These are phyloP conservation scores for Olyra latifolia DNA, from an alignment of 176 grass and related monocot species.

Conservation along the genomic window DNA sequence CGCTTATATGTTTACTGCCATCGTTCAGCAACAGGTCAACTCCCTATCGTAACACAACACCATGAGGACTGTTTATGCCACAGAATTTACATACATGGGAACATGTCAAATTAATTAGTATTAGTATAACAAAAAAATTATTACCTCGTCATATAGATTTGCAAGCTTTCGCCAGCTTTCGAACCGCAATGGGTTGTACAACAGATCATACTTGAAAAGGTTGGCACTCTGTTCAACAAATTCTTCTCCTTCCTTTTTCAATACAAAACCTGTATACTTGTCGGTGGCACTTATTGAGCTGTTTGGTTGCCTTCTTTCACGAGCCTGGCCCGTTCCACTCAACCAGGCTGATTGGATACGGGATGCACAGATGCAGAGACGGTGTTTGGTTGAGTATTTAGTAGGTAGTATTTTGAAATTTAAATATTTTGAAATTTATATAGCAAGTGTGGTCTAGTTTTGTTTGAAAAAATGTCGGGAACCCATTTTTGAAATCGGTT, in stretches of 20 bases:
- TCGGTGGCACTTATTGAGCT: constrained; percentile 90
- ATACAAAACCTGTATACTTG: constrained; percentile 92
- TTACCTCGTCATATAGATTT: constrained; percentile 93
- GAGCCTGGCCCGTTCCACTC: too few relatives aligned
- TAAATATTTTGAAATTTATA: too few relatives aligned
- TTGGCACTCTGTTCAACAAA: constrained; percentile 93
- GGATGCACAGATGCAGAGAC: too few relatives aligned
- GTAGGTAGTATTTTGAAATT: too few relatives aligned
- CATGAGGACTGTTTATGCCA: constrained; percentile 24
- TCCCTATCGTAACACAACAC: constrained; percentile 52
- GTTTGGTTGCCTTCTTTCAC: too few relatives aligned
- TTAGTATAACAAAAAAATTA: constrained; percentile 34
- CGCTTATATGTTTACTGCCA: constrained; percentile 96
- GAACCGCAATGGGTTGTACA: constrained; percentile 83
- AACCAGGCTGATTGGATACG: too few relatives aligned
- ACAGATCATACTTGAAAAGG: constrained; percentile 93
- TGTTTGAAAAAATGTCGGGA: too few relatives aligned
- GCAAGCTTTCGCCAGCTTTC: constrained; percentile 98
- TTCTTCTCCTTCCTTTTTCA: constrained; percentile 98
- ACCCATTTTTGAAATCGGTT: too few relatives aligned
- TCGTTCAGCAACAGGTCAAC: constrained; percentile 96
- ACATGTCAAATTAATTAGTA: constrained; percentile 30
- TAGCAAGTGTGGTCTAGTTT: too few relatives aligned
- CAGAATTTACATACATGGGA: constrained; percentile 29
- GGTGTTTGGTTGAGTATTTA: too few relatives aligned